Percentiles rank a stretch among this genome's conserved stretches.
phyloP scores from a whole-genome alignment of 768 basidiomycete genomes.

The Naematelia aurantialba region DNA sequence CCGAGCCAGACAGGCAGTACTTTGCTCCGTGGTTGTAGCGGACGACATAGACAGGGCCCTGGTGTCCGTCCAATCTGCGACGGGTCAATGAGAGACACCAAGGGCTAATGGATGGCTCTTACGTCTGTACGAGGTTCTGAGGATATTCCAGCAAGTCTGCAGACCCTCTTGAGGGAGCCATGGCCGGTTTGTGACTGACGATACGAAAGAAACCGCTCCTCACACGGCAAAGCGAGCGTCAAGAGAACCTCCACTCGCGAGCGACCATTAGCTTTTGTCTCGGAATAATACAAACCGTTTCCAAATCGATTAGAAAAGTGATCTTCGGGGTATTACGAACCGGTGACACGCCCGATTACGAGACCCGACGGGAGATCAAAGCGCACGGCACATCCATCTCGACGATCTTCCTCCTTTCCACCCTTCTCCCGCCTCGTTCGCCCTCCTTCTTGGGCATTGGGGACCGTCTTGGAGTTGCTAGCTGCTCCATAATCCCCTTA shows the following conservation, averaged over 20 bases:
- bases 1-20: conserved; percentile 88
- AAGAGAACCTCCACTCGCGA: not conserved
- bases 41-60: conserved; percentile 82
- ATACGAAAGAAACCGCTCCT: not conserved
- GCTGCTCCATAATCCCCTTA: no score
- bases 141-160: conserved; percentile 10
- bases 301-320: not conserved
- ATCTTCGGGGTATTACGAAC: not conserved
- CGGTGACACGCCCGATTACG: not conserved
- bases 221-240: no score
- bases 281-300: no score
- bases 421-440: not conserved
- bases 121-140: conserved; percentile 27
- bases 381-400: not conserved
- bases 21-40: conserved; percentile 83
- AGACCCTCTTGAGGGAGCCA: conserved; percentile 22
- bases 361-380: not conserved
- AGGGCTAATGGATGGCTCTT: conserved; percentile 1
- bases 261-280: not conserved
- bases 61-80: conserved; percentile 43
- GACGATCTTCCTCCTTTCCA: not conserved
- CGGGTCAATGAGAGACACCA: not conserved
- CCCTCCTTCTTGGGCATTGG: no score
- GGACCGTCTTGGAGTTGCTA: no score
- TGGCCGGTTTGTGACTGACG: conserved; percentile 1